A percentile compares a stretch with the other conserved stretches of the same genome.
These are phyloP conservation scores for Cordyceps fumosorosea DNA, from an alignment of 2,329 filamentous ascomycete genomes.

Conservation along the genomic window DNA sequence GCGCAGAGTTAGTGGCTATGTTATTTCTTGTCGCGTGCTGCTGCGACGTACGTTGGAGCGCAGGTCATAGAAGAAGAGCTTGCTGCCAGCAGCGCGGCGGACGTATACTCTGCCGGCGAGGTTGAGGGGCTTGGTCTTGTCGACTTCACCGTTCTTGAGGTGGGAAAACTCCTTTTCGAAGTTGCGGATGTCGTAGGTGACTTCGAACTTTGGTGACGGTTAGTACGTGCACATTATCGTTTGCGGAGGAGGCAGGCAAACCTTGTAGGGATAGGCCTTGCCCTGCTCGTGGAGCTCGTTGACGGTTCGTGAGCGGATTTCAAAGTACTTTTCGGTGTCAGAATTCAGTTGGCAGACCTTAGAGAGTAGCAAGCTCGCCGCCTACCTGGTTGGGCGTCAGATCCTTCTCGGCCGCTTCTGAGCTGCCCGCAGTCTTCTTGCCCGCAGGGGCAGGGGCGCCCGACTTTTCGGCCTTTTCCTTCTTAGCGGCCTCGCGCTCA, in stretches of 20 bases:
- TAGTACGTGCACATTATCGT: not conserved
- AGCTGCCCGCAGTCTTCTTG: conserved; percentile 31
- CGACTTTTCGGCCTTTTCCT: conserved; percentile 72
- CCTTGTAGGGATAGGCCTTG: conserved; percentile 73
- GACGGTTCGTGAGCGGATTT: conserved; percentile 82
- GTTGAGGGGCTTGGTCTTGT: conserved; percentile 66
- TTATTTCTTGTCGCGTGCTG: not conserved
- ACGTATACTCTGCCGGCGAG: conserved; percentile 86
- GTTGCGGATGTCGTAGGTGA: conserved; percentile 73
- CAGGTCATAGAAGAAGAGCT: conserved; percentile 83
- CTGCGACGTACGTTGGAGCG: conserved; percentile 27
- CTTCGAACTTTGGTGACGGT: conserved; percentile 54
- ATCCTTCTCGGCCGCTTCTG: conserved; percentile 57
- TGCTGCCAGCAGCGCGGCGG: conserved; percentile 73
- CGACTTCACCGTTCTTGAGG: conserved; percentile 82
- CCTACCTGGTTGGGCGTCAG: conserved; percentile 47
- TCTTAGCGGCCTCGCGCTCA: conserved; percentile 81
- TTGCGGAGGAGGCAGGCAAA: conserved; percentile 12
- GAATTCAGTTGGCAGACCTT: not conserved
- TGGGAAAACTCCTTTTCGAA: conserved; percentile 72
- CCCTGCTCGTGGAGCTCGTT: conserved; percentile 35
- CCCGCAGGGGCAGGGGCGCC: conserved; percentile 58
- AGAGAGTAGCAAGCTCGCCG: no score
- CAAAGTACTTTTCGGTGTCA: conserved; percentile 61
- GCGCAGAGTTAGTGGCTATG: not conserved